These are phyloP conservation scores for Adansonia gregorii DNA, from an alignment of 441 rosid species.

Conservation along the genomic window DNA sequence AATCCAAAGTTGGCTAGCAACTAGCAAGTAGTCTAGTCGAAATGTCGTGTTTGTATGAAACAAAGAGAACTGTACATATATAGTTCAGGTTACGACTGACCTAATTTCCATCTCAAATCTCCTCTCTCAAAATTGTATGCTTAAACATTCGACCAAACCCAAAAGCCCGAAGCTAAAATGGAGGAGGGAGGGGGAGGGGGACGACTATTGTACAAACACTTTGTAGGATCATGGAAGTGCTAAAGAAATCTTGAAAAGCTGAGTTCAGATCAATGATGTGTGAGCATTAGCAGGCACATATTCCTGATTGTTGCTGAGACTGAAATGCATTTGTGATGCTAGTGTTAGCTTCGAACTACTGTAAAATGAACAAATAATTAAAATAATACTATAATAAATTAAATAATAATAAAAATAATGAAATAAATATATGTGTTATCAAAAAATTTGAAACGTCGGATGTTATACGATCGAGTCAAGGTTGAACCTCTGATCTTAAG, in stretches of 20 bases:
- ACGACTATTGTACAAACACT: conserved; percentile 42
- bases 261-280: conserved; percentile 24
- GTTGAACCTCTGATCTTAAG: no score
- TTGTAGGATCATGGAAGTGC: conserved; percentile 15
- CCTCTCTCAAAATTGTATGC: conserved; percentile 16
- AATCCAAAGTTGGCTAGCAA: not conserved
- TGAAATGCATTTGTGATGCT: conserved; percentile 61
- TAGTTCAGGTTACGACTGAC: conserved; percentile 23
- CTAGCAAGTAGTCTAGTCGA: not conserved
- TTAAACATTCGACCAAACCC: conserved; percentile 16
- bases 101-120: conserved; percentile 22
- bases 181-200: conserved; percentile 6
- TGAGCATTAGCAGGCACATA: conserved; percentile 65
- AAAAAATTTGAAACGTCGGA: no score
- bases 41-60: not conserved
- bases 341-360: no score
- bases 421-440: no score
- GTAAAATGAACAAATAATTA: no score
- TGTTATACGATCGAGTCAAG: no score
- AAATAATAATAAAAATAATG: no score
- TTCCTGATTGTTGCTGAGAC: conserved; percentile 71
- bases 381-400: no score
- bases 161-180: conserved; percentile 29
- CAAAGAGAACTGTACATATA: conserved; percentile 2
- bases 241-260: not conserved